phyloP scores from a whole-genome alignment of 495 filamentous ascomycete genomes.

The Aspergillus diversus region DNA sequence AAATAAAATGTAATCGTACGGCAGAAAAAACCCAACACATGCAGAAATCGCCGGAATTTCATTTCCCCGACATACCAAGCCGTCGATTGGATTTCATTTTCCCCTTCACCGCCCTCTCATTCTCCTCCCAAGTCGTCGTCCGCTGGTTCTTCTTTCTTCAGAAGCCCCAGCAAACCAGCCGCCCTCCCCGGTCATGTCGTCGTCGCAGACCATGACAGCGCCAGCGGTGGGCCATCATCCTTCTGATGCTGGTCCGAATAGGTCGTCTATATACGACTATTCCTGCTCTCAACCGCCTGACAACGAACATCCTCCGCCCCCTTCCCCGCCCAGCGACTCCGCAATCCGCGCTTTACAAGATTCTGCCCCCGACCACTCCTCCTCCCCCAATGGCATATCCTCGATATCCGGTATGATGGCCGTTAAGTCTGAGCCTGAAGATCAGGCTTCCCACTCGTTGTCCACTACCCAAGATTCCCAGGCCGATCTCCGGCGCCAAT shows the following conservation, averaged over 20 bases:
- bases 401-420: constrained; percentile 33
- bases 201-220: constrained; percentile 61
- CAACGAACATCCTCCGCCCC: constrained; percentile 32
- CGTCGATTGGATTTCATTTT: constrained; percentile 18
- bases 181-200: constrained; percentile 50
- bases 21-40: constrained; percentile 5
- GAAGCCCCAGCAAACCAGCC: constrained; percentile 26
- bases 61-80: constrained; percentile 15
- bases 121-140: constrained; percentile 28
- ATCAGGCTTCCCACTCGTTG: constrained; percentile 12
- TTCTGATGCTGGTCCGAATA: constrained; percentile 49
- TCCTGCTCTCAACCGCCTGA: constrained; percentile 33
- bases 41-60: constrained; percentile 29
- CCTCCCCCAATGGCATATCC: constrained; percentile 35
- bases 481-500: constrained; percentile 35
- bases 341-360: constrained; percentile 51
- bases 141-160: constrained; percentile 21
- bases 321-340: constrained; percentile 49
- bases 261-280: constrained; percentile 47
- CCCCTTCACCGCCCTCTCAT: constrained; percentile 34
- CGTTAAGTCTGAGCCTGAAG: constrained; percentile 41
- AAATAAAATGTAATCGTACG: not conserved
- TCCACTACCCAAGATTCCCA: constrained; percentile 20
- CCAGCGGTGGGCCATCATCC: constrained; percentile 56
- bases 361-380: constrained; percentile 43